Base-by-base conservation (phyloP, 495 filamentous ascomycete genomes). In the Usnea hakonensis region DNA sequence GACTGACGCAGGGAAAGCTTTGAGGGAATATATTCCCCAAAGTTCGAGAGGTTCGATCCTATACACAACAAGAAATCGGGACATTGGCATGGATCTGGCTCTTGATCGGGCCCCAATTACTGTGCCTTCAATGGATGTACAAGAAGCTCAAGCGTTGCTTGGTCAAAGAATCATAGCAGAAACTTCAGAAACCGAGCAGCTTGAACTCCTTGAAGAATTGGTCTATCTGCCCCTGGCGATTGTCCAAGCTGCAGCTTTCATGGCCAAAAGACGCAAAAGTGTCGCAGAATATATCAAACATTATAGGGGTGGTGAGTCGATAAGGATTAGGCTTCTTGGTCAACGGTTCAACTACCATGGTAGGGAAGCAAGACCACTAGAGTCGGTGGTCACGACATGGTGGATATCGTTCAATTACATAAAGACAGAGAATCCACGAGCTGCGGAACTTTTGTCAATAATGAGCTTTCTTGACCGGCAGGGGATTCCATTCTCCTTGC, bases 391-490 rank as follows among this genome's bases (percentile, higher is more conserved):
- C 21, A 71, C 65, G 8, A 78, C 77, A 23, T 80, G 73, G 75
- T 61, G 71, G 57, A 71, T 81, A 32, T 77, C 76, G 1, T 82
- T 81, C 60, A 67, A 77, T 9, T 70, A 76, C 35, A 23, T 77
- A 79, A 38, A 61, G 55, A 6, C 55, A n/a, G 43, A 28, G 40
- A 53, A 66, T 58, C 0, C 64, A 67, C 23, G 71, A 73, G 58
- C 44, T 10, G 66, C 71, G 5, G 60, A 74, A 30, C 58, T 78
- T 7, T 61, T 77, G 8, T 68, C 73, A 13, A 63, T 75, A 0
- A 78, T 76, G 58, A 60, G 58, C 35, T 50, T 60, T 26, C 13
- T 60, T 32, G 70, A 77, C 61, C 69, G 66, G 48, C 70, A 74
- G 63, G 70, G 68, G n/a, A 74, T 78, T 43, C 71, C 73, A 4